Percentiles rank a stretch among this genome's conserved stretches.
Evolutionary conservation across 768 basidiomycete species (phyloP).

Genomic region (Trametes cingulata): DNA sequence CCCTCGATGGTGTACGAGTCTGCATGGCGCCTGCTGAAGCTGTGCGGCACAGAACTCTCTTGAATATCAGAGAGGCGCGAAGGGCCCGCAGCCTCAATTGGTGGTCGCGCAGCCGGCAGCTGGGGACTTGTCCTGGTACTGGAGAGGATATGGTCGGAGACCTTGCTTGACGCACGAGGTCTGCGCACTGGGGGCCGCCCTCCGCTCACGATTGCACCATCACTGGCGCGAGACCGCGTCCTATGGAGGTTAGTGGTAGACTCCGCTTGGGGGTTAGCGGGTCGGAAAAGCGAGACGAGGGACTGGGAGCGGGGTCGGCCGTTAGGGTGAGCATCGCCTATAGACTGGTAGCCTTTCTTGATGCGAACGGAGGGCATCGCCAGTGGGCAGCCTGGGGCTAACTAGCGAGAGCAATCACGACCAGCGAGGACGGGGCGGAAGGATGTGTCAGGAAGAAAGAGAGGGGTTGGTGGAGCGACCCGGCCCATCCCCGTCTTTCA

Average conservation of each 20-base stretch:
- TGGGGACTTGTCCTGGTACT: slow-evolving; percentile 5
- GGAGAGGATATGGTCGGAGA: slow-evolving; percentile 28
- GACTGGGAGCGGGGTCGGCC: slow-evolving; percentile 23
- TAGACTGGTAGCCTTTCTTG: slow-evolving; percentile 31
- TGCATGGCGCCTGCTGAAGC: background rate
- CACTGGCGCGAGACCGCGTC: background rate
- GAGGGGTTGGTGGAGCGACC: background rate
- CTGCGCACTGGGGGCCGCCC: background rate
- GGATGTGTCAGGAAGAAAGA: background rate
- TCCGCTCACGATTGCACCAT: background rate
- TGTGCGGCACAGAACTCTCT: slow-evolving; percentile 1
- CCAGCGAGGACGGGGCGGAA: slow-evolving; percentile 1
- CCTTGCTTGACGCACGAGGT: slow-evolving; percentile 25
- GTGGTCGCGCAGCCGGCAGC: background rate
- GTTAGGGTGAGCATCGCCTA: slow-evolving; percentile 15
- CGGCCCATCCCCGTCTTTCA: no score
- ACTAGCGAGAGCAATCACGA: background rate
- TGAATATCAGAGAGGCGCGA: slow-evolving; percentile 1
- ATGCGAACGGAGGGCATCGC: slow-evolving; percentile 54
- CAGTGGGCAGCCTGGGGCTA: background rate
- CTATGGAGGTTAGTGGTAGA: background rate
- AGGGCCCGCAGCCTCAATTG: background rate
- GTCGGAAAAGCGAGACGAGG: slow-evolving; percentile 13
- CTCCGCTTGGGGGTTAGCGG: background rate
- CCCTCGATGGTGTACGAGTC: slow-evolving; percentile 41